Base-by-base conservation (phyloP, 2,329 filamentous ascomycete species). In the Sporothrix schenckii region DNA sequence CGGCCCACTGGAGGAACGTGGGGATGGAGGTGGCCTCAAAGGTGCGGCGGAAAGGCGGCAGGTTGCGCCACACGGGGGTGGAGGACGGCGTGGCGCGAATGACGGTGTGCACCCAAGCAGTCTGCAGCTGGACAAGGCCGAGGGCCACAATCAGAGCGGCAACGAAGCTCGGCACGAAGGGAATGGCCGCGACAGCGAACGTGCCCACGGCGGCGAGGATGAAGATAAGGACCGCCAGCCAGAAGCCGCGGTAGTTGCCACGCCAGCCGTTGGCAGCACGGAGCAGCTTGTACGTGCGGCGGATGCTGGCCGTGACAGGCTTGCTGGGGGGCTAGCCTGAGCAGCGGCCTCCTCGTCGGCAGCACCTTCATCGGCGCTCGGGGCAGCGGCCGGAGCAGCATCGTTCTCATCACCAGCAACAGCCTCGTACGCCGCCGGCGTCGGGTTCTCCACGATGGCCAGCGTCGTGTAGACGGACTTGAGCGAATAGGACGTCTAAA, bases 71-170 rank as follows among this genome's bases (percentile, higher is more conserved):
- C 24, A 66, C 24, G 78, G 87, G 86, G 63, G 83, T 77, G 70
- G 86, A 89, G 5, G 66, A 49, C n/a, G 89, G 88, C 68, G 88
- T 84, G 1, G 92, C 89, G 44, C 72, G 68, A 77, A 97, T 93
- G 78, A 97, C 88, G 76, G 92, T 89, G 79, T 97, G 93, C 3
- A 93, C 92, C 93, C 93, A 97, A 68, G 88, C 86, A 74, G 94
- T 87, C 78, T 88, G 86, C 71, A 94, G 79, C 76, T 91, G 91
- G 50, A 90, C 86, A 44, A 92, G 82, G 24, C 86, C 79, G 27
- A 94, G 79, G 67, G 86, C 84, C 34, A 87, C 83, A 54, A 91
- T 70, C 69, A 89, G 74, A 66, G 82, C 77, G 70, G 82, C 79
- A 71, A 84, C 80, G 52, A 81, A 72, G 54, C 76, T n/a, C 50